Evolutionary conservation across 1,139 yeast species (phyloP).

Genomic region (Geotrichum candidum): DNA sequence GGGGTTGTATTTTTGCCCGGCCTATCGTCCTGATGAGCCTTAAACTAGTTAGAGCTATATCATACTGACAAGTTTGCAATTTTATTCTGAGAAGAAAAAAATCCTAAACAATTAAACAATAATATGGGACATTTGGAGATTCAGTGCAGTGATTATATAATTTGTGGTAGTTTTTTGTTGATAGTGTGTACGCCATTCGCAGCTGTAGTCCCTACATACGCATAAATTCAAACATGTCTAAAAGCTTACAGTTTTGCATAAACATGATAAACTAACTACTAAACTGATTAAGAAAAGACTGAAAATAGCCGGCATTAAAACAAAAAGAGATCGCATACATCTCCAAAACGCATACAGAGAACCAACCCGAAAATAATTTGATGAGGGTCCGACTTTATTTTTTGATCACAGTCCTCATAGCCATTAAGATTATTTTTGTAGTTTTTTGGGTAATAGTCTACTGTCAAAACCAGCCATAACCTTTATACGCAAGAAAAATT

Average conservation of each 20-base stretch:
- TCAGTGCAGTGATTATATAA: not conserved
- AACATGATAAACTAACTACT: not conserved
- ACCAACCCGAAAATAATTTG: not conserved
- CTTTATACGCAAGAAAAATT: not conserved
- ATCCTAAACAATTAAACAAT: too few relatives aligned
- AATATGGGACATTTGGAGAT: not conserved
- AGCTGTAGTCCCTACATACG: not conserved
- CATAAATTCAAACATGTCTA: not conserved
- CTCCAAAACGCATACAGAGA: not conserved
- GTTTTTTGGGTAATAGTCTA: not conserved
- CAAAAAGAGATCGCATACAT: not conserved
- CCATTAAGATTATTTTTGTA: not conserved
- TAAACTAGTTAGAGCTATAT: too few relatives aligned
- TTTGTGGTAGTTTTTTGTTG: not conserved
- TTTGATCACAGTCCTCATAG: not conserved
- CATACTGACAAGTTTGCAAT: too few relatives aligned
- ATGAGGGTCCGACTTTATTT: not conserved
- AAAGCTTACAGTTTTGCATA: not conserved
- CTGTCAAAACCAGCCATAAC: not conserved
- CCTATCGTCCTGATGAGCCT: too few relatives aligned
- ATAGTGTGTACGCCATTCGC: not conserved
- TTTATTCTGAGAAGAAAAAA: too few relatives aligned
- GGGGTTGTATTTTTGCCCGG: too few relatives aligned
- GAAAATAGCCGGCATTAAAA: not conserved
- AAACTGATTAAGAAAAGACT: not conserved